Evolutionary conservation across 176 grass and related monocot genomes (phyloP), one percentile per base, ranked within the genome.

Genomic region (Carex littledalei): DNA sequence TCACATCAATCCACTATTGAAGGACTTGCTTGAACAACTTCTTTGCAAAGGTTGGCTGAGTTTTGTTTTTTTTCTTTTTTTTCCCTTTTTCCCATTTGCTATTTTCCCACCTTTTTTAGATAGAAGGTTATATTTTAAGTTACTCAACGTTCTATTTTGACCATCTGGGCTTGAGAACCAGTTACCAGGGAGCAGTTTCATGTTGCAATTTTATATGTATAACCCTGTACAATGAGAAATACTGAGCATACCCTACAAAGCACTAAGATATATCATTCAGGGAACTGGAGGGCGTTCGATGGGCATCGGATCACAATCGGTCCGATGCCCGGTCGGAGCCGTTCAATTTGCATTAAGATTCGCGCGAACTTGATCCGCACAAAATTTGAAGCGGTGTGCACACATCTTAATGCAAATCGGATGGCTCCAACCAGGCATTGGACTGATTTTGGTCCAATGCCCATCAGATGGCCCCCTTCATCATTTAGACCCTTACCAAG

Each of bases 21-120:
- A 67, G 84, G 89, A 90, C 86, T 90, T 98, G 86, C 58, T 98
- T 60, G 73, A 85, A 91, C 79, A 84, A 69, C 91, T 98, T 80
- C 95, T 98, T 63, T 98, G 87, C 84, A 98, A 93, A 94, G 92
- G 92, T 98, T 85, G 13, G 58, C 74, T 15, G 16, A 31, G 26
- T 13, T 43, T 47, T 67, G 14, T 17, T 15, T 58, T 11, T 8
- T 39, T 14, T 34, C 0, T 29, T 39, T 14, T 34, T 0, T 29
- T 20, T 16, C 1, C 29, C 12, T 0, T 18, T 68, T 68, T 63
- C 21, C 31, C 13, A 7, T 31, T 20, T 77, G 14, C 24, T 77
- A 22, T 13, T 9, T 5, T 47, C 14, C 20, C 16, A 35, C 6
- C 26, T 85, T n/a, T n/a, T n/a, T n/a, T 39, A 34, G 18, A 63